Evolutionary conservation across 495 filamentous ascomycete species (phyloP), one percentile per base, ranked within the genome.

Genomic region (Daldinia vernicosa): DNA sequence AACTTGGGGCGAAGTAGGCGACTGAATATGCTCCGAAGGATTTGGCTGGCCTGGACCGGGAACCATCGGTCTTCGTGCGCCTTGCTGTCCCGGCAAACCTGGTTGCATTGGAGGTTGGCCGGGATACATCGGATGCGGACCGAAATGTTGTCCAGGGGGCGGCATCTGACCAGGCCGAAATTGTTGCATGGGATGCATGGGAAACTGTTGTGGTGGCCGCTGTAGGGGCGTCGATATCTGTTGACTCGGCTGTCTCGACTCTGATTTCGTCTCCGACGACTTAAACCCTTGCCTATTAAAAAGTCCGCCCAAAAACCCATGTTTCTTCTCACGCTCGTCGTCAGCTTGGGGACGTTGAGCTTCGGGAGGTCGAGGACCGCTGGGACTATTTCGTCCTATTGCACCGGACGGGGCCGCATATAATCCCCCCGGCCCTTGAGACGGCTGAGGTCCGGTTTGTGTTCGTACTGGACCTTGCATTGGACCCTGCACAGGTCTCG

Each of bases 221-320:
- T 72, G 73, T 37, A 4, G 28, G 8, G 66, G 26, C 15, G 64
- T 55, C 1, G 60, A 53, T 28, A 43, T 45, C n/a, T 67, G 73
- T 27, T 74, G 70, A 37, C 43, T 66, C 24, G 63, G 37, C 40
- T 71, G 74, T 40, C 15, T 53, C 14, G 50, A 53, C 1, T 53
- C 50, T 17, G 43, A 22, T 47, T 60, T 77, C 17, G 63, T 33
- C 24, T 77, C 75, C 12, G 67, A 51, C 0, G 68, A 15, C 37
- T 76, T 77, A 14, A 62, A 63, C 19, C 61, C 73, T 60, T 74
- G 75, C 39, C 75, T 74, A 28, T 65, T 70, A 28, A 77, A 77
- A 30, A 77, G 52, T 14, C 75, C 68, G 17, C 75, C 75, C 6
- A 76, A 45, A 28, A 77, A 75, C 3, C 70, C 68, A 52, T 67